phyloP scores from a whole-genome alignment of 495 filamentous ascomycete genomes.

The Hyaloscypha bicolor region DNA sequence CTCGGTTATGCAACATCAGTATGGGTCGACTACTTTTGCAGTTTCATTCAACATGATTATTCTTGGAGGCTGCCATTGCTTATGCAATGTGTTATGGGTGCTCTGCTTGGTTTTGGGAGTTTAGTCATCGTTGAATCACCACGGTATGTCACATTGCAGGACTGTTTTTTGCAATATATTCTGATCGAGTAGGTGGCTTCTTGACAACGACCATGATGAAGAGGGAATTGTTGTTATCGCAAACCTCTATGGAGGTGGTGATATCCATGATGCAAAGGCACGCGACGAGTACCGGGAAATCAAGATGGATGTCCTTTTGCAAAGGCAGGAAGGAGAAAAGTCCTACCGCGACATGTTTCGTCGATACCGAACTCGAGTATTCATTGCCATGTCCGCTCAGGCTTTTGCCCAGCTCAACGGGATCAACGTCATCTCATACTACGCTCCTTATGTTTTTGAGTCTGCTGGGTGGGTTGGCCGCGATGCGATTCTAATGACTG shows the following conservation, averaged over 20 bases:
- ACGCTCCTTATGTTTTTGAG: slow-evolving; percentile 95
- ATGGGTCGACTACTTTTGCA: slow-evolving; percentile 98
- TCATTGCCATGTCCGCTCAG: slow-evolving; percentile 99
- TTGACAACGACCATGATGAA: slow-evolving; percentile 98
- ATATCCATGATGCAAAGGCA: slow-evolving; percentile 88
- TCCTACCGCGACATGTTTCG: slow-evolving; percentile 94
- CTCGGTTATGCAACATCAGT: slow-evolving; percentile 93
- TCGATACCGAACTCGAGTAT: slow-evolving; percentile 86
- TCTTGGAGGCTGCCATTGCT: slow-evolving; percentile 91
- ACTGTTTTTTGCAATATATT: background rate
- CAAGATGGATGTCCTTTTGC: slow-evolving; percentile 93
- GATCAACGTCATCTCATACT: slow-evolving; percentile 99
- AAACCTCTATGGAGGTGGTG: slow-evolving; percentile 93
- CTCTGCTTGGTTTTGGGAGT: slow-evolving; percentile 79
- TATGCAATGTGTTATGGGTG: slow-evolving; percentile 94
- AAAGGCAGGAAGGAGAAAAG: slow-evolving; percentile 91
- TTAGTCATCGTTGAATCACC: slow-evolving; percentile 95
- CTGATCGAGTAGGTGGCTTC: slow-evolving; percentile 71
- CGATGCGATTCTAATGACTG: slow-evolving; percentile 93
- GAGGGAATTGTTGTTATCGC: slow-evolving; percentile 98
- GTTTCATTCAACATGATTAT: slow-evolving; percentile 79
- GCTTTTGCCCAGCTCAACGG: slow-evolving; percentile 95
- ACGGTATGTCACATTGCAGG: slow-evolving; percentile 53
- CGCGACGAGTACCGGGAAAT: slow-evolving; percentile 96
- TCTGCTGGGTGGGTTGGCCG: slow-evolving; percentile 92